Conservation (phyloP, 768 basidiomycete species). For the Neoboletus subvelutipes region DNA sequence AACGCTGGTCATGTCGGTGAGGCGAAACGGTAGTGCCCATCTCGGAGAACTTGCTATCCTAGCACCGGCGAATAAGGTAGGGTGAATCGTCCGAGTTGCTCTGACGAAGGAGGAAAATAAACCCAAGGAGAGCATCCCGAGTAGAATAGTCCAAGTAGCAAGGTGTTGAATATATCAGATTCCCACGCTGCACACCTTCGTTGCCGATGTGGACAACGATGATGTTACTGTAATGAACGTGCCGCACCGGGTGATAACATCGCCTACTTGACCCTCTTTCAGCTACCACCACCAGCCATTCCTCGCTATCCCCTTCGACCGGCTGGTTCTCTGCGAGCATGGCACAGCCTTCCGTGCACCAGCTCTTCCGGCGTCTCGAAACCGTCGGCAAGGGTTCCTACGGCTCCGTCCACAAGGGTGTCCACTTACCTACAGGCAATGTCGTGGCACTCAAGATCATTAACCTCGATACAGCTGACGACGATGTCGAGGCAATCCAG, state of each 20-base stretch:
- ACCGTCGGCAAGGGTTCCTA: constrained; percentile 96
- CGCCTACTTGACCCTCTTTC: neutral
- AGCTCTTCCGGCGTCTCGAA: constrained; percentile 82
- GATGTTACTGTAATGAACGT: constrained; percentile 2
- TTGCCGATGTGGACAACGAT: neutral
- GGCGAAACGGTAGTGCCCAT: constrained; percentile 23
- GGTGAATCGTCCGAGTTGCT: constrained; percentile 24
- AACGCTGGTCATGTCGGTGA: constrained; percentile 20
- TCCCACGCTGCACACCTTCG: constrained; percentile 17
- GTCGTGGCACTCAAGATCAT: constrained; percentile 98
- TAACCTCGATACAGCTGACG: constrained; percentile 94
- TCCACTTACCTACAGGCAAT: constrained; percentile 80
- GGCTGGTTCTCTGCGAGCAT: constrained; percentile 18
- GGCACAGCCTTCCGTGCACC: constrained; percentile 65
- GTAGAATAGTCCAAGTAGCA: neutral
- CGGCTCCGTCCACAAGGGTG: constrained; percentile 92
- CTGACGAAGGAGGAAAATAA: constrained; percentile 24
- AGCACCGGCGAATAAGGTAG: constrained; percentile 13
- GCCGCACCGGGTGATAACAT: neutral
- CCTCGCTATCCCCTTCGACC: neutral
- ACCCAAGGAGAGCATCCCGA: constrained; percentile 11
- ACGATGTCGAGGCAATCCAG: constrained; percentile 96
- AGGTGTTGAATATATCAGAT: constrained; percentile 1
- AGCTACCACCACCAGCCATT: constrained; percentile 1
- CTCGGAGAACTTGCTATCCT: constrained; percentile 16